A percentile compares a stretch with the other conserved stretches of the same genome.
phyloP scores from a whole-genome alignment of 768 basidiomycete species.

The Lactarius deliciosus region DNA sequence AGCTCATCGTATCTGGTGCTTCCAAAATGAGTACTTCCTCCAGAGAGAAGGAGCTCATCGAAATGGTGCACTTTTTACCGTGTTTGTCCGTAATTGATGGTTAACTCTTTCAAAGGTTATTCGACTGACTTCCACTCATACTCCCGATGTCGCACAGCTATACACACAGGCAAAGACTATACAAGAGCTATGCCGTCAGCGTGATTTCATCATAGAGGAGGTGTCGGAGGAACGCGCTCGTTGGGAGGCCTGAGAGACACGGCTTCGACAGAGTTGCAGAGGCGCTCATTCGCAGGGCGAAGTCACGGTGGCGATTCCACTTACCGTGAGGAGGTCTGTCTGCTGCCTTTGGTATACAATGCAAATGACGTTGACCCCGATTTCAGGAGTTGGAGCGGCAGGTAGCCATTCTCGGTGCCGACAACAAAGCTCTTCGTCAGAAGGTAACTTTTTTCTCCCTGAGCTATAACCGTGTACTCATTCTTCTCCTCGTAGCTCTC shows the following conservation, averaged over 20 bases:
- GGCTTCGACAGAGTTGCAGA: constrained; percentile 68
- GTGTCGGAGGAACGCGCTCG: constrained; percentile 57
- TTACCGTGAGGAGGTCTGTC: constrained; percentile 47
- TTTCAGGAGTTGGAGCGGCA: constrained; percentile 57
- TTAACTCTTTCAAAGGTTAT: constrained; percentile 41
- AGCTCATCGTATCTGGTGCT: constrained; percentile 42
- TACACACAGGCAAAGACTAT: constrained; percentile 64
- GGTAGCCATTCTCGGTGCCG: constrained; percentile 51
- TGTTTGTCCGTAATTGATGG: constrained; percentile 15
- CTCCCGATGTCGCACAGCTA: constrained; percentile 46
- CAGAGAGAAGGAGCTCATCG: constrained; percentile 51
- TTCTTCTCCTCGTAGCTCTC: constrained; percentile 45
- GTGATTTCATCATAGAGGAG: constrained; percentile 54
- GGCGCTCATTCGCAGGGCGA: constrained; percentile 56
- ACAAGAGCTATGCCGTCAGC: constrained; percentile 52
- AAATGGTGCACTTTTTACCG: constrained; percentile 50
- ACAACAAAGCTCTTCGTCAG: constrained; percentile 59
- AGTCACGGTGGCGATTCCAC: constrained; percentile 41
- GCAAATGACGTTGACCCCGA: constrained; percentile 17
- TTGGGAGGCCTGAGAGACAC: constrained; percentile 62
- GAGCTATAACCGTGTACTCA: neutral
- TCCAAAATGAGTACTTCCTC: constrained; percentile 32
- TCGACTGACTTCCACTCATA: constrained; percentile 44
- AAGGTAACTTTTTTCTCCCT: constrained; percentile 44
- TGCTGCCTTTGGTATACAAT: constrained; percentile 10